Percentiles rank a stretch among this genome's conserved stretches.
phyloP scores from a whole-genome alignment of 2,329 filamentous ascomycete species.

The Neofusicoccum laricinum region DNA sequence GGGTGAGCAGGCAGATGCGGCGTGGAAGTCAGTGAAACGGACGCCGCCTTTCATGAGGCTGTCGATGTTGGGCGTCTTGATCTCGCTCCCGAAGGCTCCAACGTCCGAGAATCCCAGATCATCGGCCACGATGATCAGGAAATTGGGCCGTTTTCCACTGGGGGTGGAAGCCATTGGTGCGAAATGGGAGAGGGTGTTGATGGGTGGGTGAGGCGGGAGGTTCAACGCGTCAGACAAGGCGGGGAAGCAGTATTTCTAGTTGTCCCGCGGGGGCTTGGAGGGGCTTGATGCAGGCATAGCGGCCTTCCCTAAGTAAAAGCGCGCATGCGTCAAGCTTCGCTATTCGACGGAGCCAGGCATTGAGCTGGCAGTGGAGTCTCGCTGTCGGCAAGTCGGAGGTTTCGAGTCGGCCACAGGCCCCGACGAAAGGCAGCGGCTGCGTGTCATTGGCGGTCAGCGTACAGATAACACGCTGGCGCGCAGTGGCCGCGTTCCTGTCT shows the following conservation, averaged over 20 bases:
- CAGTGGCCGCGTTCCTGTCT: too few relatives aligned
- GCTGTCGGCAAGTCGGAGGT: not conserved
- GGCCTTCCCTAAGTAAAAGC: not conserved
- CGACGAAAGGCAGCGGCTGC: not conserved
- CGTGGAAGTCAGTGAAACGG: slow-evolving; percentile 63
- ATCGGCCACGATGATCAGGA: slow-evolving; percentile 58
- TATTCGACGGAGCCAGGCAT: not conserved
- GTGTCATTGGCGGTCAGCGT: not conserved
- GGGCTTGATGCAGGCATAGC: not conserved
- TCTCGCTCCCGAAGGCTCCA: slow-evolving; percentile 58
- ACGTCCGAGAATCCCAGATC: slow-evolving; percentile 60
- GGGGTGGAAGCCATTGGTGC: slow-evolving; percentile 18
- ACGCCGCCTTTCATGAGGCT: slow-evolving; percentile 49
- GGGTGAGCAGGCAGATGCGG: slow-evolving; percentile 62
- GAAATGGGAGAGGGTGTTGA: not conserved
- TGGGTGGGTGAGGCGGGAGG: not conserved
- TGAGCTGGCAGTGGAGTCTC: not conserved
- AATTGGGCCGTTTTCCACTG: slow-evolving; percentile 51
- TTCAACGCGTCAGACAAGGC: not conserved
- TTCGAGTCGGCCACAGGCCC: not conserved
- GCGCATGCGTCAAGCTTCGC: not conserved
- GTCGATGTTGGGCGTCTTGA: slow-evolving; percentile 58
- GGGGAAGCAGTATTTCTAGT: not conserved
- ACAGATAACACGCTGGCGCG: too few relatives aligned
- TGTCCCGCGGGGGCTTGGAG: not conserved